Base-by-base conservation (phyloP, 106 monocot genomes). In the Dendrobium officinale region DNA sequence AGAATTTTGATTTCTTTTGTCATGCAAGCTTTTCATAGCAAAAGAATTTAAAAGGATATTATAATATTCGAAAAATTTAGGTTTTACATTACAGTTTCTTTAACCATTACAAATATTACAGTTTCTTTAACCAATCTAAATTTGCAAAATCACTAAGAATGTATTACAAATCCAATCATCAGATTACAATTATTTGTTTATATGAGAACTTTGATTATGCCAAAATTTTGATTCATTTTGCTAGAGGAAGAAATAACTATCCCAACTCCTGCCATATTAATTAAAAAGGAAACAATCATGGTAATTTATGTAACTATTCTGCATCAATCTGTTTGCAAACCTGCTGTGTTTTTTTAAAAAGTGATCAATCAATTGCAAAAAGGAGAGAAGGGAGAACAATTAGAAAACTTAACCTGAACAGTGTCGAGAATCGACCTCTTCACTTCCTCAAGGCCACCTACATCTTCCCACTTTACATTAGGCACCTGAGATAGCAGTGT, bases 361-460 rank as follows among this genome's bases (percentile, higher is more conserved):
- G 37, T 70, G 33, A 70, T 37, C 37, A 70, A 70, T 37, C 37
- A 70, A 15, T 15, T 15, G 33, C 33, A 37, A 70, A 37, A 10
- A 70, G 33, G 70, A 70, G 3, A 70, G 9, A 70, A 15, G 8
- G 27, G 33, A 11, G 13, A 70, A 70, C 13, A 61, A 61, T 20
- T 9, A 70, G n/a, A 43, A 19, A 44, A 74, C 44, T 15, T 83
- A 37, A 93, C 92, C 95, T 99, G 95, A 83, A 99, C 90, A 42
- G 95, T 99, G 58, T 99, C 99, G 58, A 95, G 82, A 86, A 95
- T 99, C 20, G 93, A 85, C 55, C 87, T 92, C 83, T 99, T 99
- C 84, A 99, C 99, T 76, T 99, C 99, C 85, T 99, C 99, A 82
- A 99, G 99, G 18, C 99, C 99, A 90, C 98, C 98, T 66, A 99